Base-by-base conservation (phyloP, 768 basidiomycete genomes). In the Punctularia strigosozonata region DNA sequence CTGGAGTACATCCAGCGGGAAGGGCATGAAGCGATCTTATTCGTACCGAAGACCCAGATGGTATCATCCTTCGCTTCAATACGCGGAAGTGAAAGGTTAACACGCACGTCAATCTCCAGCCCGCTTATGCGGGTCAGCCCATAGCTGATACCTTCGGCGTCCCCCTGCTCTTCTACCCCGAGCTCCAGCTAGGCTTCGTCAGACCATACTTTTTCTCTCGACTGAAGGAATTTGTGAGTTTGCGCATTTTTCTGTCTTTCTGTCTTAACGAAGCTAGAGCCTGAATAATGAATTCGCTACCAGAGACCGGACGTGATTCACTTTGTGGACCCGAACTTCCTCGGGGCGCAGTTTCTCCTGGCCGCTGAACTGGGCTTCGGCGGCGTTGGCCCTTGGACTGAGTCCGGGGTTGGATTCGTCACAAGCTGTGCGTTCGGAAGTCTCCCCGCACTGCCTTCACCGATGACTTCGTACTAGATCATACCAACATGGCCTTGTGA, bases 281-380 rank as follows among this genome's bases (percentile, higher is more conserved):
- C n/a, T n/a, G n/a, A n/a, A n/a, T n/a, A n/a, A n/a, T n/a, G n/a
- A n/a, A n/a, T n/a, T n/a, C n/a, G n/a, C n/a, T n/a, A n/a, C n/a
- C n/a, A n/a, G n/a, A 32, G 40, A 13, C 64, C 66, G 1, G 63
- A 67, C 39, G 60, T 68, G 1, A 54, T 66, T 5, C 64, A 66
- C 41, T 58, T 67, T 39, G 61, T 64, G 31, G 65, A 67, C 50
- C 64, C 66, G 3, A 64, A 68, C 30, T 68, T 65, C 65, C 58
- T 68, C 4, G 65, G 65, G 14, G 65, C 60, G 1, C 65, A 67
- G 39, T 56, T 57, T 8, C 53, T 65, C n/a, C 49, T 59, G 41
- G 62, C 60, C 2, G 50, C 63, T 51, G 55, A 60, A 40, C 41
- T 59, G 12, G 59, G 61, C 12, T 64, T 56, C 55, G 24, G 61